Percentiles rank a stretch among this genome's conserved stretches.
Evolutionary conservation across 2,329 filamentous ascomycete species (phyloP).

Genomic region (Beauveria rudraprayagi): DNA sequence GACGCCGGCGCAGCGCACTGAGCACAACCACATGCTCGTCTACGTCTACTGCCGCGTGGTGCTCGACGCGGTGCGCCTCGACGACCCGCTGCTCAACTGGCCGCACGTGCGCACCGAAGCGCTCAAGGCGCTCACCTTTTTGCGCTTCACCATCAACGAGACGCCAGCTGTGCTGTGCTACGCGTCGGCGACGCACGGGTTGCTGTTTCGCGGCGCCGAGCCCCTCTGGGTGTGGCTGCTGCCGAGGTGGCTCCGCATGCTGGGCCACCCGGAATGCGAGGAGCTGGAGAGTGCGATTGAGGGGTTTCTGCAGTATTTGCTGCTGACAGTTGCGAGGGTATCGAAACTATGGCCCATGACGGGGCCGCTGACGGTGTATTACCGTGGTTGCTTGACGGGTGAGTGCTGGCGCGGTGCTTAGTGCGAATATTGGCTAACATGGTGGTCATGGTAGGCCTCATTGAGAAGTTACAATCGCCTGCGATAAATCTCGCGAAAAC

Average conservation of each 20-base stretch:
- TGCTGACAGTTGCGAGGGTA: constrained; percentile 35
- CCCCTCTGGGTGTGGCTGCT: constrained; percentile 60
- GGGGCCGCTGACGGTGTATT: constrained; percentile 36
- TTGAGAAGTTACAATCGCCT: constrained; percentile 28
- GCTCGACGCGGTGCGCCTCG: constrained; percentile 58
- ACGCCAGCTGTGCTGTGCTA: constrained; percentile 60
- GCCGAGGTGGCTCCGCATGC: constrained; percentile 48
- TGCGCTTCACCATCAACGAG: constrained; percentile 66
- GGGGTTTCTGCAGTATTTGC: constrained; percentile 41
- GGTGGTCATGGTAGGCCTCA: constrained; percentile 18
- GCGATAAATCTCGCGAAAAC: constrained; percentile 19
- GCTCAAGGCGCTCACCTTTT: constrained; percentile 67
- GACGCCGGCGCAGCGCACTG: constrained; percentile 55
- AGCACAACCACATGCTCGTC: constrained; percentile 77
- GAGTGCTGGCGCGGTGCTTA: constrained; percentile 16
- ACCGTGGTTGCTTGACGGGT: constrained; percentile 42
- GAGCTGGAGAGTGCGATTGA: constrained; percentile 44
- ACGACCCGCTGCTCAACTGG: constrained; percentile 58
- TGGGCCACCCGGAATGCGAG: constrained; percentile 43
- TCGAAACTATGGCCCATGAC: constrained; percentile 41
- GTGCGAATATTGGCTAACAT: constrained; percentile 12
- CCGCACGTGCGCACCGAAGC: constrained; percentile 51
- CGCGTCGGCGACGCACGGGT: constrained; percentile 29
- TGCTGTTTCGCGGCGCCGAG: constrained; percentile 47
- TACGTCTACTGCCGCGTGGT: constrained; percentile 76